A percentile compares a stretch with the other conserved stretches of the same genome.
Conservation (phyloP, 345 rosid species). For the Citrus medica region DNA sequence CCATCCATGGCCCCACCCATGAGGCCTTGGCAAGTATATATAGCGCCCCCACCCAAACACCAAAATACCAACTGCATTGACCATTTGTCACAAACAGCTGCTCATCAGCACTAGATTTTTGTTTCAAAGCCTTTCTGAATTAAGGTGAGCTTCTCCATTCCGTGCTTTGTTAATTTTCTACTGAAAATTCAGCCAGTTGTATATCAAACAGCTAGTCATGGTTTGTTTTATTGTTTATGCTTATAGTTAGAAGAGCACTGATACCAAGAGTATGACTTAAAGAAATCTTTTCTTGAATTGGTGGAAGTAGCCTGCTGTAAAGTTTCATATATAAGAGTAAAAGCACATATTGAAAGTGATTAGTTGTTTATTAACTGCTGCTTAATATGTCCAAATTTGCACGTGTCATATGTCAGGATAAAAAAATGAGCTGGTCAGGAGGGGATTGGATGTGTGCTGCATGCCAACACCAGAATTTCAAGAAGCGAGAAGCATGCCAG, state of each 20-base stretch:
- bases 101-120: background rate
- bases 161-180: background rate
- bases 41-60: conserved; percentile 23
- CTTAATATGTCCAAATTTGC: background rate
- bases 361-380: background rate
- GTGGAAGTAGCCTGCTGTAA: background rate
- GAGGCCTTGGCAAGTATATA: conserved; percentile 33
- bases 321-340: background rate
- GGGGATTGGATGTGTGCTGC: conserved; percentile 89
- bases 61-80: conserved; percentile 27
- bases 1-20: conserved; percentile 20
- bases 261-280: background rate
- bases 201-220: background rate
- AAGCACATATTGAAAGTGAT: background rate
- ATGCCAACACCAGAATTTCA: conserved; percentile 75
- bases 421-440: conserved; percentile 71
- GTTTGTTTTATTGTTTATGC: background rate
- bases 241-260: background rate
- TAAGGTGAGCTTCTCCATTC: conserved; percentile 13
- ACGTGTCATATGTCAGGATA: conserved; percentile 8
- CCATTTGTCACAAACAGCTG: background rate
- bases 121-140: conserved; percentile 2
- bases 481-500: conserved; percentile 70
- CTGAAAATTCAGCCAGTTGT: background rate
- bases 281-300: background rate